Evolutionary conservation across 1,139 yeast genomes (phyloP).

Genomic region (Blastobotrys aristatus): DNA sequence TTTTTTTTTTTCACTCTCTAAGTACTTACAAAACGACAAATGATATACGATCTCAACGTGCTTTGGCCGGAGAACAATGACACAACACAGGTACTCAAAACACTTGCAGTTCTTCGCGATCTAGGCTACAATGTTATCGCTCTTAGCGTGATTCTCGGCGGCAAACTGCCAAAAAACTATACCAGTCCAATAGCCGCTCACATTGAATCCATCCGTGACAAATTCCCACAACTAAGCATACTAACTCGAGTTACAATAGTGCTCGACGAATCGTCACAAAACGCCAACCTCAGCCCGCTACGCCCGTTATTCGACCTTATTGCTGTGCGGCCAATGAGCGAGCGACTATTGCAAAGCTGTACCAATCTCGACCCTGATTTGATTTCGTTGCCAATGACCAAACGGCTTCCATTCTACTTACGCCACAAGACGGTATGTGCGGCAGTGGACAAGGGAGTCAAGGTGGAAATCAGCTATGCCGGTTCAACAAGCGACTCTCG

Average conservation of each 20-base stretch:
- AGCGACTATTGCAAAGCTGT: slow-evolving; percentile 71
- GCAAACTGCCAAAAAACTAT: slow-evolving; percentile 49
- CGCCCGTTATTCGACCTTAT: slow-evolving; percentile 58
- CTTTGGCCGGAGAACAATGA: slow-evolving; percentile 69
- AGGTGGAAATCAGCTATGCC: slow-evolving; percentile 68
- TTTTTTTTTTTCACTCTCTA: too few species aligned
- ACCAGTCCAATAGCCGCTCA: slow-evolving; percentile 27
- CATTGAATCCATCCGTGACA: slow-evolving; percentile 26
- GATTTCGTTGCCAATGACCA: slow-evolving; percentile 63
- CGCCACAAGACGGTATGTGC: slow-evolving; percentile 82
- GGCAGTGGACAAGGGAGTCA: slow-evolving; percentile 77
- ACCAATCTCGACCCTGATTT: slow-evolving; percentile 69
- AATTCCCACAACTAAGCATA: slow-evolving; percentile 44
- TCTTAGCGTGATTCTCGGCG: slow-evolving; percentile 54
- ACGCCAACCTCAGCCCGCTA: slow-evolving; percentile 55
- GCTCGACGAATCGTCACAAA: slow-evolving; percentile 72
- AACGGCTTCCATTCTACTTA: slow-evolving; percentile 67
- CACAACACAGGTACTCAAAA: slow-evolving; percentile 20
- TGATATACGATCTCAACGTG: slow-evolving; percentile 72
- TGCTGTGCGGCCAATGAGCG: slow-evolving; percentile 76
- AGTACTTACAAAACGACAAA: too few species aligned
- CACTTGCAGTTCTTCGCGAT: slow-evolving; percentile 25
- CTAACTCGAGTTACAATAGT: slow-evolving; percentile 70
- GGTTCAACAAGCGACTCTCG: slow-evolving; percentile 36
- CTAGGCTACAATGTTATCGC: slow-evolving; percentile 74